Evolutionary conservation across 148 eudicot species (phyloP), one percentile per base, ranked within the genome.

Genomic region (Chenopodium berlandieri): DNA sequence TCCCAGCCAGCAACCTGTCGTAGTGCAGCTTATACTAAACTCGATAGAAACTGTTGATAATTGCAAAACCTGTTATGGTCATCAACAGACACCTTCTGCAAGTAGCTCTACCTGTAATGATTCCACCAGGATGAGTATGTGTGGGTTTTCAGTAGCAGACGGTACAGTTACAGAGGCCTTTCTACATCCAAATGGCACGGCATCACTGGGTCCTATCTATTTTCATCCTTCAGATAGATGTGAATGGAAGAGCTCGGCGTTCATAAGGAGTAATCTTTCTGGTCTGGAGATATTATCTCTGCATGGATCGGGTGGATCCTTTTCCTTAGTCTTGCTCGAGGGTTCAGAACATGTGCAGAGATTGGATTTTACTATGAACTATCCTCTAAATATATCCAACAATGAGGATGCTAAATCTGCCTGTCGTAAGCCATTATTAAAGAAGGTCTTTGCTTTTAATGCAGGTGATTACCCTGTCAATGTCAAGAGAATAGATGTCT

Each of bases 201-300:
- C 91, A 58, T 69, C 86, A 66, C 73, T 95, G 77, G 98, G 97
- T 75, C 97, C 98, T 47, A 84, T 95, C 78, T 70, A 89, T 32
- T 95, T 95, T 83, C 97, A 88, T 27, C 98, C 98, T 78, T 89
- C 93, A 9, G 86, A 73, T 81, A 86, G 91, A 60, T 95, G 98
- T 86, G 88, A 81, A 50, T 95, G 98, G 98, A 95, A 63, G 82
- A 91, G 96, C 74, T 95, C 91, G 32, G 96, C 88, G 79, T 82
- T 95, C 50, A 81, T 93, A 77, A 88, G 96, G 88, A 95, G 88
- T 89, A 92, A 95, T 88, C 90, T 93, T 63, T 92, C 96, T 76
- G 98, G 97, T 71, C 91, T 93, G 30, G 98, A 93, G 88, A 91
- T 89, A 90, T 77, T 94, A 71, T 81, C 92, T 77, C 79, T 94